Conservation (phyloP, 495 filamentous ascomycete species). For the Daldinia loculata region DNA sequence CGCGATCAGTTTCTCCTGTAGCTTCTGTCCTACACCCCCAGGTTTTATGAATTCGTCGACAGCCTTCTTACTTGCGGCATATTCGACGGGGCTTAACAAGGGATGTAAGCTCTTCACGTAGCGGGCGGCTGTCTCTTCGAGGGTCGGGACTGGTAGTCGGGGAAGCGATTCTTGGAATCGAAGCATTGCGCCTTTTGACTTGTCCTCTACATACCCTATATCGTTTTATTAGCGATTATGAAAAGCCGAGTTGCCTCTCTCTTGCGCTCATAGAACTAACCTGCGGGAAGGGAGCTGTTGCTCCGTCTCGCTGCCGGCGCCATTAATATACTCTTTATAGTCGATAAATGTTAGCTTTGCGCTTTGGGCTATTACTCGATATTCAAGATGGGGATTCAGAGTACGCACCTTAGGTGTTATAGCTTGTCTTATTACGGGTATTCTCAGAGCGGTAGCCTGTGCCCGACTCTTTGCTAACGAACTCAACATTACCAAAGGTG, state of each 20-base stretch:
- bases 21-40: slow-evolving; percentile 79
- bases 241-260: neutral
- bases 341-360: slow-evolving; percentile 22
- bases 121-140: slow-evolving; percentile 89
- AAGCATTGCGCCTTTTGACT: slow-evolving; percentile 89
- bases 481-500: slow-evolving; percentile 55
- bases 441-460: slow-evolving; percentile 53
- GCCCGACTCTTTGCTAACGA: slow-evolving; percentile 54
- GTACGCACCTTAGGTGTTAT: slow-evolving; percentile 45
- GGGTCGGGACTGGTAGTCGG: slow-evolving; percentile 85
- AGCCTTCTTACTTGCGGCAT: slow-evolving; percentile 77
- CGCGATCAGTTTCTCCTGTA: slow-evolving; percentile 88
- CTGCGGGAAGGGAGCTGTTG: slow-evolving; percentile 68
- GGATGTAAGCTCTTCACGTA: slow-evolving; percentile 95
- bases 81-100: slow-evolving; percentile 76
- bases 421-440: slow-evolving; percentile 43
- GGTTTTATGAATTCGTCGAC: slow-evolving; percentile 85
- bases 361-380: slow-evolving; percentile 20
- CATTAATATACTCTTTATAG: slow-evolving; percentile 58
- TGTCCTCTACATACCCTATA: slow-evolving; percentile 90
- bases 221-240: slow-evolving; percentile 14
- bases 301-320: slow-evolving; percentile 60
- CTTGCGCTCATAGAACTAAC: slow-evolving; percentile 44
- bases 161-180: slow-evolving; percentile 97
- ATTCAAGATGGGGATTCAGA: neutral